A percentile compares a stretch with the other conserved stretches of the same genome.
Evolutionary conservation across 305 asterid genomes (phyloP).

Genomic region (Nicotiana rustica): DNA sequence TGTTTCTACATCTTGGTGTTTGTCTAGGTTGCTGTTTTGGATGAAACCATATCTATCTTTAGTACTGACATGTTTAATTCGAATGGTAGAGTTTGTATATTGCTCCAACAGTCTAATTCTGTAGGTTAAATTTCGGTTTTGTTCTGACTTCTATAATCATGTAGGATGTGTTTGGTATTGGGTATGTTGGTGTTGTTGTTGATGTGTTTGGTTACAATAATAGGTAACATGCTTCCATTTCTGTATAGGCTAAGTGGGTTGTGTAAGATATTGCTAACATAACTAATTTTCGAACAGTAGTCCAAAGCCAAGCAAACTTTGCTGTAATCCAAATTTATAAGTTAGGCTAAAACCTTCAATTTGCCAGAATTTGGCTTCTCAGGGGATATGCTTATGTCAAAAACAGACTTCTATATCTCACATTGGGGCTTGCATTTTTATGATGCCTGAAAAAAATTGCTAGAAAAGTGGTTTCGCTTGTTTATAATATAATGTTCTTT

Average conservation of each 20-base stretch:
- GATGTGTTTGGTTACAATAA: background rate
- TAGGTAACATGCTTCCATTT: background rate
- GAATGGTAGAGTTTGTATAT: background rate
- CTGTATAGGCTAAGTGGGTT: background rate
- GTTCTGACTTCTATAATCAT: constrained; percentile 4
- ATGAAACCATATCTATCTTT: too few relatives aligned
- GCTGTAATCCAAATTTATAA: background rate
- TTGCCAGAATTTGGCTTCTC: too few relatives aligned
- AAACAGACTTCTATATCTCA: too few relatives aligned
- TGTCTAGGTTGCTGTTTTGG: too few relatives aligned
- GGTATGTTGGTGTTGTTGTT: too few relatives aligned
- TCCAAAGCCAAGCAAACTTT: background rate
- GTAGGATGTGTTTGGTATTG: too few relatives aligned
- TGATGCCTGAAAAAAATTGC: too few relatives aligned
- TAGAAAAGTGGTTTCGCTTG: too few relatives aligned
- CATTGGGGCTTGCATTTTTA: too few relatives aligned
- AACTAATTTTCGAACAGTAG: background rate
- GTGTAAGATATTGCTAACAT: background rate
- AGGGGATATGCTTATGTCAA: too few relatives aligned
- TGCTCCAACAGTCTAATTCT: background rate
- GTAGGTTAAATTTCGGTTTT: background rate
- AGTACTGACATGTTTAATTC: background rate
- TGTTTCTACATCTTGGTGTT: too few relatives aligned
- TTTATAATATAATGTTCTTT: too few relatives aligned
- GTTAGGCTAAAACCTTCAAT: background rate